Evolutionary conservation across 1,284 basidiomycete species (phyloP).

Genomic region (Tylopilus orsonianus): DNA sequence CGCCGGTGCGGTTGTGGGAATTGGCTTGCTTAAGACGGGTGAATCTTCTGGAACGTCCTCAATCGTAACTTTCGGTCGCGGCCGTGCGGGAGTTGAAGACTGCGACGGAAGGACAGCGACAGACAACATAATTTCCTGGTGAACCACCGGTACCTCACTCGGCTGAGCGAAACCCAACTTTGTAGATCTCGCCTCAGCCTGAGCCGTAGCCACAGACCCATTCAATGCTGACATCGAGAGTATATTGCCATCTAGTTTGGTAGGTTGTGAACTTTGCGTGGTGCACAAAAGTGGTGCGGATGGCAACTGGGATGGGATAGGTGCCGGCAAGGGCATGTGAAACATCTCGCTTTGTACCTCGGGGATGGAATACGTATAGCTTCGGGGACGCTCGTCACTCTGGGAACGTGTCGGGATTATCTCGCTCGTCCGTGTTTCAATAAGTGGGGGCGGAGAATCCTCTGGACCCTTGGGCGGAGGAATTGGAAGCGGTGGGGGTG

Average conservation of each 20-base stretch:
- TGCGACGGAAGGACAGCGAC: constrained; percentile 11
- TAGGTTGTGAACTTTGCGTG: constrained; percentile 9
- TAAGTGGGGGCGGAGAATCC: constrained; percentile 21
- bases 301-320: not conserved
- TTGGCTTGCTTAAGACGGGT: constrained; percentile 14
- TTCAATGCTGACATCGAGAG: not conserved
- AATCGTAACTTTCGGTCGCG: constrained; percentile 32
- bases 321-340: constrained; percentile 20
- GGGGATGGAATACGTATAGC: constrained; percentile 8
- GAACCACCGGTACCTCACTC: constrained; percentile 6
- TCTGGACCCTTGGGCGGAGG: constrained; percentile 30
- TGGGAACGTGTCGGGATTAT: constrained; percentile 27
- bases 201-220: not conserved
- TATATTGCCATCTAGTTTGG: constrained; percentile 4
- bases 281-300: not conserved
- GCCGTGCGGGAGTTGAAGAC: constrained; percentile 7
- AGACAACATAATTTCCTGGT: constrained; percentile 15
- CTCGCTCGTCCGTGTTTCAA: constrained; percentile 29
- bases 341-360: constrained; percentile 28
- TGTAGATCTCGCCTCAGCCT: constrained; percentile 9
- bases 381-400: constrained; percentile 1
- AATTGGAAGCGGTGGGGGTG: constrained; percentile 31
- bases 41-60: constrained; percentile 32
- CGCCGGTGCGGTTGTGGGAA: constrained; percentile 2
- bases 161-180: constrained; percentile 3